Evolutionary conservation across 495 filamentous ascomycete genomes (phyloP).

Genomic region (Penicillium arizonense): DNA sequence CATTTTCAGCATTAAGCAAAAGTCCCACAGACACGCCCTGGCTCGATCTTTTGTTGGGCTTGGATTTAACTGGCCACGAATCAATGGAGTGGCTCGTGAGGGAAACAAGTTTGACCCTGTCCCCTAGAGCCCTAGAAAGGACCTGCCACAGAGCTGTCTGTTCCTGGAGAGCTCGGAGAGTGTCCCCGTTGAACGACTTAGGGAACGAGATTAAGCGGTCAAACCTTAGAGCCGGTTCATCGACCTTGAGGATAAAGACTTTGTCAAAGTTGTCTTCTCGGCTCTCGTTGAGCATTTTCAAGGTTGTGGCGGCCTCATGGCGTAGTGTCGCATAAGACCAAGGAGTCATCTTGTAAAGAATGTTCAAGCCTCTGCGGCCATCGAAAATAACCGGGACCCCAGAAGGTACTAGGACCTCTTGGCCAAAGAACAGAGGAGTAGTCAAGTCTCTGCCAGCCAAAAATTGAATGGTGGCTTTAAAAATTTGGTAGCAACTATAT

Average conservation of each 20-base stretch:
- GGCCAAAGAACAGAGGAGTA: slow-evolving; percentile 57
- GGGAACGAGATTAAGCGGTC: slow-evolving; percentile 56
- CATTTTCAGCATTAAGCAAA: slow-evolving; percentile 67
- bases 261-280: slow-evolving; percentile 76
- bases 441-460: slow-evolving; percentile 69
- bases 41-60: slow-evolving; percentile 25
- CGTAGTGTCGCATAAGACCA: slow-evolving; percentile 76
- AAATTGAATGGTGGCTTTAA: slow-evolving; percentile 87
- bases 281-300: slow-evolving; percentile 72
- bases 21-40: slow-evolving; percentile 60
- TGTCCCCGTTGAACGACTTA: slow-evolving; percentile 25
- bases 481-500: slow-evolving; percentile 89
- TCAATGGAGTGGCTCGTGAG: slow-evolving; percentile 40
- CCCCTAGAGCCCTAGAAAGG: slow-evolving; percentile 66
- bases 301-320: slow-evolving; percentile 67
- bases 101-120: slow-evolving; percentile 68
- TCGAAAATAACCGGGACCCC: slow-evolving; percentile 58
- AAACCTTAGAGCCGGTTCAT: slow-evolving; percentile 66
- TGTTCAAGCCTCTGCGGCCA: slow-evolving; percentile 66
- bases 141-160: slow-evolving; percentile 53
- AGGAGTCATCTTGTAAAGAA: slow-evolving; percentile 86
- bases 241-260: slow-evolving; percentile 72
- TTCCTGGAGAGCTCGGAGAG: slow-evolving; percentile 28
- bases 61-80: slow-evolving; percentile 35
- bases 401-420: slow-evolving; percentile 28